Conservation (phyloP, 73 alveolate species). For the Blepharisma stoltei region DNA sequence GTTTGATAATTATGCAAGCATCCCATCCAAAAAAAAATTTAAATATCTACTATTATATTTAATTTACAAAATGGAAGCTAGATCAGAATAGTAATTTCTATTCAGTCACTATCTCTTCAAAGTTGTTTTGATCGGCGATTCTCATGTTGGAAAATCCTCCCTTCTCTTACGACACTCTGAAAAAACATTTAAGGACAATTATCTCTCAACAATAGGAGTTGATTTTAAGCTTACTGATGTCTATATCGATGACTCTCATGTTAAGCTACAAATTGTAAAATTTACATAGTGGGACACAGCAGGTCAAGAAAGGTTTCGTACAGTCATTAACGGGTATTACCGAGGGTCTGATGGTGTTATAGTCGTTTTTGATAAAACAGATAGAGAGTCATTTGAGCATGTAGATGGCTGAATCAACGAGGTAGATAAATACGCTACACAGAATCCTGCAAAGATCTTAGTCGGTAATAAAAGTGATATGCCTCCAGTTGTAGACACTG, state of each 20-base stretch:
- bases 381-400: conserved; percentile 7
- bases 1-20: no score
- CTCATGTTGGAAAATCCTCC: conserved; percentile 35
- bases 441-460: not conserved
- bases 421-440: conserved; percentile 6
- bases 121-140: conserved; percentile 30
- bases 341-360: conserved; percentile 34
- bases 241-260: not conserved
- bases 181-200: conserved; percentile 27
- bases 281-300: conserved; percentile 34
- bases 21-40: no score
- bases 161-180: conserved; percentile 29
- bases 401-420: conserved; percentile 4
- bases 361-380: conserved; percentile 30
- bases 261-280: not conserved
- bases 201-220: conserved; percentile 35
- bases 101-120: conserved; percentile 29
- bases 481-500: no score
- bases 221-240: conserved; percentile 30
- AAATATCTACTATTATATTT: no score
- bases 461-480: no score
- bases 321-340: conserved; percentile 23
- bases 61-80: no score
- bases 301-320: conserved; percentile 35
- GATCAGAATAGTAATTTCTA: no score